phyloP scores from a whole-genome alignment of 129 eudicot genomes.

The Centaurea solstitialis region DNA sequence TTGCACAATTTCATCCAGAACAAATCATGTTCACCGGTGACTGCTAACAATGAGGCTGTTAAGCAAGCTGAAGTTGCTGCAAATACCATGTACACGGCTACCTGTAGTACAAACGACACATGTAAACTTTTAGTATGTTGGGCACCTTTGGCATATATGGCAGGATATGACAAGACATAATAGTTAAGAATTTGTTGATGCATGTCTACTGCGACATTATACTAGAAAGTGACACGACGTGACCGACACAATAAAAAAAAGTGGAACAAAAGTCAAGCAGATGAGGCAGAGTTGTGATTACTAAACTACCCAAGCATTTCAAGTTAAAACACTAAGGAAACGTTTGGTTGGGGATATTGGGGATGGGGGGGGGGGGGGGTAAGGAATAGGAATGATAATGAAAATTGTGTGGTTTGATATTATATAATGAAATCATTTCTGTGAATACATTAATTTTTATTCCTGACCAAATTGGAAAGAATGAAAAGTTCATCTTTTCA shows the following conservation, averaged over 20 bases:
- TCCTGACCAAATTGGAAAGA: too few relatives aligned
- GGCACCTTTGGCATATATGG: neutral
- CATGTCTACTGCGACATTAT: neutral
- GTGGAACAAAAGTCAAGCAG: neutral
- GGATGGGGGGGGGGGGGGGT: too few relatives aligned
- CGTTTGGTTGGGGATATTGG: too few relatives aligned
- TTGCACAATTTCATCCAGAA: slow-evolving; percentile 74
- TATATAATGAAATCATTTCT: too few relatives aligned
- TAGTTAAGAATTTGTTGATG: neutral
- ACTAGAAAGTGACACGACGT: neutral
- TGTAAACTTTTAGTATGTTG: neutral
- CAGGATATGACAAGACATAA: neutral
- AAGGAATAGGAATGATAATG: too few relatives aligned
- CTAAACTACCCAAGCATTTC: neutral
- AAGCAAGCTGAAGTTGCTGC: slow-evolving; percentile 45
- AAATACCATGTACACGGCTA: slow-evolving; percentile 47
- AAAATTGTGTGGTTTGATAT: too few relatives aligned
- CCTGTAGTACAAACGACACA: slow-evolving; percentile 32
- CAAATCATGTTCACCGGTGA: slow-evolving; percentile 43
- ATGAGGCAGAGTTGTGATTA: neutral
- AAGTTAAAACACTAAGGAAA: neutral
- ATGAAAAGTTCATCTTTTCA: too few relatives aligned
- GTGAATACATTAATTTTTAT: too few relatives aligned
- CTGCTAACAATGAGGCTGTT: slow-evolving; percentile 33
- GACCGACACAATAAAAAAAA: neutral